These are phyloP conservation scores for Endocalyx cinctus DNA, from an alignment of 2,329 filamentous ascomycete species.

Conservation along the genomic window DNA sequence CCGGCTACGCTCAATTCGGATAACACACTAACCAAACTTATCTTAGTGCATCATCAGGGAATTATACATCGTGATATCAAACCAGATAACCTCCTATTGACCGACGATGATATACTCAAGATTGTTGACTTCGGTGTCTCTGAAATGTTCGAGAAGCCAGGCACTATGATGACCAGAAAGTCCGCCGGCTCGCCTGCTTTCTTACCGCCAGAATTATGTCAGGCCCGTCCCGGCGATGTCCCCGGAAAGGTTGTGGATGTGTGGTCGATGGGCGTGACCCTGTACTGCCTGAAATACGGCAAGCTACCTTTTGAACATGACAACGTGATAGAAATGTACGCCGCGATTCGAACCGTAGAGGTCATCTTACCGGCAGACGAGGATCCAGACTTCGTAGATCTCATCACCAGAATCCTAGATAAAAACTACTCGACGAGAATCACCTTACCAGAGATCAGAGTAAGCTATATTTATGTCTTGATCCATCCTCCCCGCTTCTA, in stretches of 20 bases:
- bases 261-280: constrained; percentile 96
- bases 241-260: constrained; percentile 89
- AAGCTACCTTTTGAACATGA: constrained; percentile 78
- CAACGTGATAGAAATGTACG: constrained; percentile 80
- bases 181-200: constrained; percentile 94
- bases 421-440: constrained; percentile 84
- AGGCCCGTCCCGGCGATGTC: constrained; percentile 78
- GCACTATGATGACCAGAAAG: constrained; percentile 87
- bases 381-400: constrained; percentile 65
- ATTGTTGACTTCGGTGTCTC: constrained; percentile 99
- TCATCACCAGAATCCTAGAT: constrained; percentile 71
- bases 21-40: constrained; percentile 12
- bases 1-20: too few relatives aligned
- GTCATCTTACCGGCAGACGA: constrained; percentile 58
- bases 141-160: constrained; percentile 87
- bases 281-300: constrained; percentile 90
- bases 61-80: constrained; percentile 97
- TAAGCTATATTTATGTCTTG: constrained; percentile 40
- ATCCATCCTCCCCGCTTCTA: neutral
- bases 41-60: constrained; percentile 79
- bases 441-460: constrained; percentile 74
- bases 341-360: constrained; percentile 73
- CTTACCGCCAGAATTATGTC: constrained; percentile 86
- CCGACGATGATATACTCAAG: constrained; percentile 88
- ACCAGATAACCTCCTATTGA: constrained; percentile 90